Evolutionary conservation across 805 yeast genomes (phyloP).

Genomic region (Candida silvatica): DNA sequence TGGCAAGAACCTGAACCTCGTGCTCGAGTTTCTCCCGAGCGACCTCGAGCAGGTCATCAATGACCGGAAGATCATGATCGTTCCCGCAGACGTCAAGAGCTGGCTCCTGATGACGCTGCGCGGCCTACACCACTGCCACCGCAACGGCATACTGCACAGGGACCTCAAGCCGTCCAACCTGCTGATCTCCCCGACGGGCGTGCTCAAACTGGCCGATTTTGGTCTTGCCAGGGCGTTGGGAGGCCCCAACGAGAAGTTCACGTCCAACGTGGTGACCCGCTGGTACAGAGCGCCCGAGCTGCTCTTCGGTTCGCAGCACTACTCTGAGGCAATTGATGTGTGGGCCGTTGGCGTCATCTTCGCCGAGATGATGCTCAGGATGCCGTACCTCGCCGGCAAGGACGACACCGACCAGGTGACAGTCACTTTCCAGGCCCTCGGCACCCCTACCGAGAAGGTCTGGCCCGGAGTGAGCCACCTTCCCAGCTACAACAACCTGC

Average conservation of each 20-base stretch:
- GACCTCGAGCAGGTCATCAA: constrained; percentile 87
- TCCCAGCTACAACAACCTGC: constrained; percentile 66
- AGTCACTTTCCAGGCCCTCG: constrained; percentile 90
- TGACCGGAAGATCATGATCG: constrained; percentile 66
- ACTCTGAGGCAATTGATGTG: constrained; percentile 81
- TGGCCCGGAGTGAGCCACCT: constrained; percentile 88
- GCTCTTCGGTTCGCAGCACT: constrained; percentile 79
- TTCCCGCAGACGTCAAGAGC: constrained; percentile 80
- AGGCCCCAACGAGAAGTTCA: constrained; percentile 64
- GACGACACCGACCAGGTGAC: constrained; percentile 86
- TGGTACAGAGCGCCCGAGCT: constrained; percentile 98
- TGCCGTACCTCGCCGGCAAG: constrained; percentile 90
- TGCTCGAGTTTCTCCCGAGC: constrained; percentile 87
- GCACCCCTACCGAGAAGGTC: constrained; percentile 85
- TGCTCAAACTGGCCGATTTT: constrained; percentile 92
- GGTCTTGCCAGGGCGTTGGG: constrained; percentile 88
- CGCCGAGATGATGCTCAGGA: constrained; percentile 92
- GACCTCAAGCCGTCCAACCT: constrained; percentile 92
- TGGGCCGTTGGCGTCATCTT: constrained; percentile 98
- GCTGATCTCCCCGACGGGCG: constrained; percentile 79
- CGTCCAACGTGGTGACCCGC: constrained; percentile 92
- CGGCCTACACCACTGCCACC: constrained; percentile 93
- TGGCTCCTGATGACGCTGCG: constrained; percentile 93
- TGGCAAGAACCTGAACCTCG: constrained; percentile 63
- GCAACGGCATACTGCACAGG: constrained; percentile 84